A percentile compares a stretch with the other conserved stretches of the same genome.
These are phyloP conservation scores for Paecilomyces formosus DNA, from an alignment of 2,329 filamentous ascomycete species.

Conservation along the genomic window DNA sequence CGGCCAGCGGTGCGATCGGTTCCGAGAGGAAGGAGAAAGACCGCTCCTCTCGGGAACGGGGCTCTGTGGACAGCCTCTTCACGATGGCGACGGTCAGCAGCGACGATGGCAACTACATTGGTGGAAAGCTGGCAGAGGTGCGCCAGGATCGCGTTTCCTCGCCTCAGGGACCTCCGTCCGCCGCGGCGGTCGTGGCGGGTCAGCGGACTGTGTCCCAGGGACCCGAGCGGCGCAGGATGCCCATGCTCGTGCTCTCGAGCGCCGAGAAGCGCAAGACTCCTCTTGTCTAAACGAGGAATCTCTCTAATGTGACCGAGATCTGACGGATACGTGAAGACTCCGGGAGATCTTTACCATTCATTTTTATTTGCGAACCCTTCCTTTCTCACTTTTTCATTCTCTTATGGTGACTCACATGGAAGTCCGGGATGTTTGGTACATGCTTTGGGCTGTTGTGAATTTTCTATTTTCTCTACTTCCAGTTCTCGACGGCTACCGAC, in stretches of 20 bases:
- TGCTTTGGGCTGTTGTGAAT: slow-evolving; percentile 16
- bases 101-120: slow-evolving; percentile 49
- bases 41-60: slow-evolving; percentile 48
- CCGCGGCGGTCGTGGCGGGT: slow-evolving; percentile 38
- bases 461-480: slow-evolving; percentile 3
- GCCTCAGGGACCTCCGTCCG: slow-evolving; percentile 25
- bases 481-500: background rate
- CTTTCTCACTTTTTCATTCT: slow-evolving; percentile 8
- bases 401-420: slow-evolving; percentile 23
- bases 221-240: slow-evolving; percentile 65
- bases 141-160: slow-evolving; percentile 30
- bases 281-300: slow-evolving; percentile 41
- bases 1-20: slow-evolving; percentile 76
- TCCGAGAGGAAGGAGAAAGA: slow-evolving; percentile 74
- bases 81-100: slow-evolving; percentile 60
- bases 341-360: slow-evolving; percentile 3
- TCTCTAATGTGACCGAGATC: background rate
- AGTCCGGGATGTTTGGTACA: slow-evolving; percentile 19
- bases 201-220: slow-evolving; percentile 50
- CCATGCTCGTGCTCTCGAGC: slow-evolving; percentile 79
- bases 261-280: slow-evolving; percentile 83
- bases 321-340: background rate
- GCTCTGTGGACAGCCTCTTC: slow-evolving; percentile 45
- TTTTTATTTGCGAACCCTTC: slow-evolving; percentile 2
- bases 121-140: slow-evolving; percentile 49